These are phyloP conservation scores for Forsythia viridissima DNA, from an alignment of 257 asterid genomes.

Conservation along the genomic window DNA sequence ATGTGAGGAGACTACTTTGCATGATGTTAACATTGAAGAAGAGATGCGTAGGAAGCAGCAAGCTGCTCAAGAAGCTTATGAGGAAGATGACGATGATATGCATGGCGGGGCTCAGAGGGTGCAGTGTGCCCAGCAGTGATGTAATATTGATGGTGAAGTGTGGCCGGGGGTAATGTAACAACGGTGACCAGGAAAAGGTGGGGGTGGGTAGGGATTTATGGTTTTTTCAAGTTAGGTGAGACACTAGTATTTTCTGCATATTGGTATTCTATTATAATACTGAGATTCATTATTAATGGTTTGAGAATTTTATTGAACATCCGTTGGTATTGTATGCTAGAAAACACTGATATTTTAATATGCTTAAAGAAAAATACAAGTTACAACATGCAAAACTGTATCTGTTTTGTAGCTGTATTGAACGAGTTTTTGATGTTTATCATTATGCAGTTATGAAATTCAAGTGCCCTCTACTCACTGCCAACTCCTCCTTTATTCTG, in stretches of 20 bases:
- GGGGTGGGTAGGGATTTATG: not conserved
- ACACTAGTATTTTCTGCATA: slow-evolving; percentile 18
- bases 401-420: not conserved
- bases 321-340: not conserved
- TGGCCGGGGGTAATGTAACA: not conserved
- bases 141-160: not conserved
- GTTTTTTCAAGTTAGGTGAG: slow-evolving; percentile 21
- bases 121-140: slow-evolving; percentile 64
- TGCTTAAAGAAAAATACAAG: not conserved
- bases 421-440: not conserved
- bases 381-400: not conserved
- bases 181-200: too few relatives aligned
- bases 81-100: slow-evolving; percentile 50
- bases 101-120: slow-evolving; percentile 61
- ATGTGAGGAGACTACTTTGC: slow-evolving; percentile 58
- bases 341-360: not conserved
- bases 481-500: too few relatives aligned
- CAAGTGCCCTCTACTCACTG: not conserved
- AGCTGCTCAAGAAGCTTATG: slow-evolving; percentile 49
- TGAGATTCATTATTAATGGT: slow-evolving; percentile 14
- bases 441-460: not conserved
- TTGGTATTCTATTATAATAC: slow-evolving; percentile 16
- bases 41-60: slow-evolving; percentile 59
- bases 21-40: slow-evolving; percentile 52
- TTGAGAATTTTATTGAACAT: slow-evolving; percentile 11